phyloP scores from a whole-genome alignment of 2,329 filamentous ascomycete genomes.

The Fusarium oligoseptatum region DNA sequence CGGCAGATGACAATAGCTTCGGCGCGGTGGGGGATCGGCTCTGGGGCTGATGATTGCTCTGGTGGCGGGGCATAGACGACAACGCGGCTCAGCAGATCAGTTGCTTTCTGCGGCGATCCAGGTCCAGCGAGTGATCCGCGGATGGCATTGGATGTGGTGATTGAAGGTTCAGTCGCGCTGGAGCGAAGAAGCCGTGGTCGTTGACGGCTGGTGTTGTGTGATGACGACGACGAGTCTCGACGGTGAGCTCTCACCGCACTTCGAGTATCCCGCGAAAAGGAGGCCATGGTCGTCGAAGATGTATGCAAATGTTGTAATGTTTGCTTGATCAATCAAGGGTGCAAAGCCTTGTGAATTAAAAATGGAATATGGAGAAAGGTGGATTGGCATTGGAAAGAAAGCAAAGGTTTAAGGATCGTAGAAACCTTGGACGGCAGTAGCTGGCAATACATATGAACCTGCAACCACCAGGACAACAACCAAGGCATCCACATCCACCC shows the following conservation, averaged over 20 bases:
- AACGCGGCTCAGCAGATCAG: conserved; percentile 68
- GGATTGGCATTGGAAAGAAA: conserved; percentile 33
- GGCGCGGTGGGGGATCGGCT: conserved; percentile 37
- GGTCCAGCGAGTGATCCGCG: conserved; percentile 64
- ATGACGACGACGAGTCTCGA: conserved; percentile 45
- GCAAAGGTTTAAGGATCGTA: conserved; percentile 12
- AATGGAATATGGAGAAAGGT: conserved; percentile 22
- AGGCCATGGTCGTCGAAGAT: conserved; percentile 37
- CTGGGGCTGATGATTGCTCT: conserved; percentile 37
- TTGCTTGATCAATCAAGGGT: conserved; percentile 7
- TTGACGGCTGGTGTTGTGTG: conserved; percentile 50
- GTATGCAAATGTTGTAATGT: not conserved
- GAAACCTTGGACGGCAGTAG: conserved; percentile 29
- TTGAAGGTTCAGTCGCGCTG: conserved; percentile 68
- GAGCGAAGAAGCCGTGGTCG: conserved; percentile 68
- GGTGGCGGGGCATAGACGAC: conserved; percentile 59
- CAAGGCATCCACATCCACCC: conserved; percentile 34
- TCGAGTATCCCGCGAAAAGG: conserved; percentile 44
- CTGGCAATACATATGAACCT: conserved; percentile 31
- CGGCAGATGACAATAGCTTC: conserved; percentile 43
- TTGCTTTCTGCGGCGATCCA: conserved; percentile 63
- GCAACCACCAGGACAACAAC: conserved; percentile 20
- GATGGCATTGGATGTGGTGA: conserved; percentile 68
- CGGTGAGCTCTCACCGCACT: conserved; percentile 44
- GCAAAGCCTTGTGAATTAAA: conserved; percentile 20